A percentile compares a stretch with the other conserved stretches of the same genome.
phyloP scores from a whole-genome alignment of 2,329 filamentous ascomycete genomes.

The Aureobasidium sp. region DNA sequence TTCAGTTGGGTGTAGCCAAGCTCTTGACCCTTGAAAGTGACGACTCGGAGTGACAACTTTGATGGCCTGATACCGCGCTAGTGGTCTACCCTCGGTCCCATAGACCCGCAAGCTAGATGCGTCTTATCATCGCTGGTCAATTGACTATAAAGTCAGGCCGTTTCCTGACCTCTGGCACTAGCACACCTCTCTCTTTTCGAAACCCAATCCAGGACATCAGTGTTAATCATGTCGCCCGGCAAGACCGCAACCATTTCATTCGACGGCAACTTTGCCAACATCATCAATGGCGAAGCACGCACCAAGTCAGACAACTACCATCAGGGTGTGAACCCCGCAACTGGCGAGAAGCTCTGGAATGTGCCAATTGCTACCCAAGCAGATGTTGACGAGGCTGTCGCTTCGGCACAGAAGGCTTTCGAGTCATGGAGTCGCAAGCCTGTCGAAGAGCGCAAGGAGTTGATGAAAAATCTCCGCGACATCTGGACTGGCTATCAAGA shows the following conservation, averaged over 20 bases:
- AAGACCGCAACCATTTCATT: slow-evolving; percentile 34
- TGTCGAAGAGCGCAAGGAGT: slow-evolving; percentile 32
- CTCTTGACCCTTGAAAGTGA: not conserved
- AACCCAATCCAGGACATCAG: not conserved
- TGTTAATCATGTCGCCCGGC: slow-evolving; percentile 37
- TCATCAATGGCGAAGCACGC: slow-evolving; percentile 32
- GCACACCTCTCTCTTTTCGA: not conserved
- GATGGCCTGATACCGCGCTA: not conserved
- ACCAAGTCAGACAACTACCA: slow-evolving; percentile 25
- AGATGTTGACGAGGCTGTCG: slow-evolving; percentile 34
- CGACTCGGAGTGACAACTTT: not conserved
- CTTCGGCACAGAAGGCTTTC: slow-evolving; percentile 31
- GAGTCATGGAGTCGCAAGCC: slow-evolving; percentile 28
- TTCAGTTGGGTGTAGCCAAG: not conserved
- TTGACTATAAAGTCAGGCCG: not conserved
- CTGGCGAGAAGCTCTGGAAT: slow-evolving; percentile 32
- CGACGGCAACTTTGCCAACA: slow-evolving; percentile 32
- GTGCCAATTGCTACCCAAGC: slow-evolving; percentile 33
- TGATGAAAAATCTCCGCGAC: slow-evolving; percentile 29
- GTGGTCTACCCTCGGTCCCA: not conserved
- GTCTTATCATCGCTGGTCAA: not conserved
- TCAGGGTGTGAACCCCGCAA: slow-evolving; percentile 30
- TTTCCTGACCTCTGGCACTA: not conserved
- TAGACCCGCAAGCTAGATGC: not conserved
- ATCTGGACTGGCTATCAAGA: slow-evolving; percentile 27